Conservation (phyloP, 805 yeast genomes). For the Saccharomycopsis babjevae region DNA sequence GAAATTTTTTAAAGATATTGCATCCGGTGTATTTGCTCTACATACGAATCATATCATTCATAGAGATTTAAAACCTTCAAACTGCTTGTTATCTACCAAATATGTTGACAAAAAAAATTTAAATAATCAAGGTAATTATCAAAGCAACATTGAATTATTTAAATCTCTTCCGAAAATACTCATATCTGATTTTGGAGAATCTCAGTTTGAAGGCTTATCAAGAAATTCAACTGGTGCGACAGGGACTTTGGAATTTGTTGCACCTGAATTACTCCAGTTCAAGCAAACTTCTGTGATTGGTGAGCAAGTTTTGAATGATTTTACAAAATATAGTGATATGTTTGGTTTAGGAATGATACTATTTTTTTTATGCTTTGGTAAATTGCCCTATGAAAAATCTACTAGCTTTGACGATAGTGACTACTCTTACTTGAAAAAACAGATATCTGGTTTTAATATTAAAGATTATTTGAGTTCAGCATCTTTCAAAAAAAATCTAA, state of each 20-base stretch:
- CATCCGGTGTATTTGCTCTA: constrained; percentile 58
- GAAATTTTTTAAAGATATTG: constrained; percentile 56
- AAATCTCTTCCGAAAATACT: constrained; percentile 50
- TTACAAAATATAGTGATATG: constrained; percentile 64
- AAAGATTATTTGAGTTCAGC: constrained; percentile 17
- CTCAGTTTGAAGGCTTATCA: constrained; percentile 57
- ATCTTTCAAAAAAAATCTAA: constrained; percentile 20
- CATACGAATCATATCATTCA: constrained; percentile 75
- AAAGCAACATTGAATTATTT: not conserved
- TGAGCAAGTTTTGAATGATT: constrained; percentile 35
- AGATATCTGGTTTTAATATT: constrained; percentile 26
- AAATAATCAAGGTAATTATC: constrained; percentile 3
- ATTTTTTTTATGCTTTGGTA: constrained; percentile 61
- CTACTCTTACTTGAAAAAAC: constrained; percentile 26
- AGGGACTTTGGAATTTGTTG: constrained; percentile 80
- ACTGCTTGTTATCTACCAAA: constrained; percentile 46
- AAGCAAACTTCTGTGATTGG: constrained; percentile 2
- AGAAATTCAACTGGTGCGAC: constrained; percentile 72
- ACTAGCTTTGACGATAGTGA: constrained; percentile 21
- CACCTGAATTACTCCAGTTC: constrained; percentile 61
- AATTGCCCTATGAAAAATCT: constrained; percentile 43
- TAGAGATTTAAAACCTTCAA: constrained; percentile 82
- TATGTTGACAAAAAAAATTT: constrained; percentile 19
- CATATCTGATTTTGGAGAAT: constrained; percentile 87
- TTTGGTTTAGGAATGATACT: constrained; percentile 81